Percentiles rank a stretch among this genome's conserved stretches.
These are phyloP conservation scores for Epichloe brachyelytri DNA, from an alignment of 2,329 filamentous ascomycete species.

Conservation along the genomic window DNA sequence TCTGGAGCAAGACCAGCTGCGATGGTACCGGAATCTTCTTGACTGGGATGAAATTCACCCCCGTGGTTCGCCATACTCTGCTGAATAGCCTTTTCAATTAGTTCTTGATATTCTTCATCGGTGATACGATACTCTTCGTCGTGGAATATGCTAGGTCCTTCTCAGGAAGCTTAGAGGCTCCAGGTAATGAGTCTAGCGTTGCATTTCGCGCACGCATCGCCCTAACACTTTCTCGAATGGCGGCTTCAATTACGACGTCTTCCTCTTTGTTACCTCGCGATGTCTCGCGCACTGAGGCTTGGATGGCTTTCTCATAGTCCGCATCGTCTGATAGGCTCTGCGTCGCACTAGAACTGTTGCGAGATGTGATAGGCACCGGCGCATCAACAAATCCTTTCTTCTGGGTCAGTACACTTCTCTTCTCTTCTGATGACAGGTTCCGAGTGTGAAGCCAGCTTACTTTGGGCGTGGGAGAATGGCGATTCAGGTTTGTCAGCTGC, in stretches of 20 bases:
- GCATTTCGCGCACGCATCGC: constrained; percentile 30
- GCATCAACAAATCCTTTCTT: constrained; percentile 18
- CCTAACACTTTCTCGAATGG: constrained; percentile 57
- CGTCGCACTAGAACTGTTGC: constrained; percentile 7
- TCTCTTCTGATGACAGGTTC: constrained; percentile 36
- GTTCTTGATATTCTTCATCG: constrained; percentile 44
- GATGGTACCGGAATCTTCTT: constrained; percentile 10
- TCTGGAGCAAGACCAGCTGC: constrained; percentile 6
- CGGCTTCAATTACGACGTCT: constrained; percentile 58
- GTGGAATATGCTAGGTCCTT: constrained; percentile 21
- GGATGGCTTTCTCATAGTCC: constrained; percentile 62
- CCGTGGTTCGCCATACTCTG: constrained; percentile 28
- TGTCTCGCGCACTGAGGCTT: constrained; percentile 53
- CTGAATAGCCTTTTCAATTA: constrained; percentile 43
- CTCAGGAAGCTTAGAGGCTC: constrained; percentile 10
- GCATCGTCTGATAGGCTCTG: constrained; percentile 28
- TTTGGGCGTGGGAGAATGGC: constrained; percentile 19
- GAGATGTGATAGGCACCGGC: constrained; percentile 4
- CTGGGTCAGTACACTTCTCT: constrained; percentile 35
- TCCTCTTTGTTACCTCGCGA: constrained; percentile 57
- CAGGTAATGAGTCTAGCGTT: constrained; percentile 14
- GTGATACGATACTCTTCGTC: constrained; percentile 33
- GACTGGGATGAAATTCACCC: constrained; percentile 6
- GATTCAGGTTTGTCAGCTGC: constrained; percentile 10
- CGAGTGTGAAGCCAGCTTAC: constrained; percentile 35